Conservation (phyloP, 306 rosid genomes). For the Cyclanthera cordifolia region DNA sequence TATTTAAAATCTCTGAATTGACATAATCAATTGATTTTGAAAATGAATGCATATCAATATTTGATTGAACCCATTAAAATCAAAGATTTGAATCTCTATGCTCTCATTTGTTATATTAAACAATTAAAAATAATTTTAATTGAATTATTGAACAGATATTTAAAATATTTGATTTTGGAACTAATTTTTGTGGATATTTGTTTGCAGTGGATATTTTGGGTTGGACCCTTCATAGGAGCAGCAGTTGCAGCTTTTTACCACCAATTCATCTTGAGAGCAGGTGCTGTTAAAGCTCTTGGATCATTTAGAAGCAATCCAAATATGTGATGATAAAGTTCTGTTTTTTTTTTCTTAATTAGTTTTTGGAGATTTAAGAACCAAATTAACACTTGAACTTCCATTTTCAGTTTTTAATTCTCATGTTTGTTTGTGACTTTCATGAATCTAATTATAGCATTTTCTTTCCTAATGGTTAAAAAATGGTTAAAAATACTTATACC, state of each 20-base stretch:
- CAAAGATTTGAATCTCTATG: no score
- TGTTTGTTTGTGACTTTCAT: not conserved
- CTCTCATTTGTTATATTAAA: no score
- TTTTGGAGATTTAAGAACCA: not conserved
- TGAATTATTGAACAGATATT: no score
- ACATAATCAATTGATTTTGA: no score
- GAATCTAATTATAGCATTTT: not conserved
- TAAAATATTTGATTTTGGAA: not conserved
- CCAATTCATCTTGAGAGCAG: slow-evolving; percentile 85
- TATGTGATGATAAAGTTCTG: not conserved
- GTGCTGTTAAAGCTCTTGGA: slow-evolving; percentile 72
- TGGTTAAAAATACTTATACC: not conserved
- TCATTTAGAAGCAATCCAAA: slow-evolving; percentile 80
- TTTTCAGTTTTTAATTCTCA: not conserved
- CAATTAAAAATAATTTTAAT: no score
- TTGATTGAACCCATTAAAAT: no score
- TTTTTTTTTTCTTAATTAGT: not conserved
- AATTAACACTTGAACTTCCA: not conserved
- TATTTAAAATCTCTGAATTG: no score
- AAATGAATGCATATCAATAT: no score
- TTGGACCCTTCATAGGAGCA: slow-evolving; percentile 83
- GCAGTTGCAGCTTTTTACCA: slow-evolving; percentile 94
- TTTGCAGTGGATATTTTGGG: slow-evolving; percentile 90
- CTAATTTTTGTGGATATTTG: not conserved
- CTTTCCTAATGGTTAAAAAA: not conserved